Conservation (phyloP, 169 alveolate species). For the Plasmodium coatneyi region DNA sequence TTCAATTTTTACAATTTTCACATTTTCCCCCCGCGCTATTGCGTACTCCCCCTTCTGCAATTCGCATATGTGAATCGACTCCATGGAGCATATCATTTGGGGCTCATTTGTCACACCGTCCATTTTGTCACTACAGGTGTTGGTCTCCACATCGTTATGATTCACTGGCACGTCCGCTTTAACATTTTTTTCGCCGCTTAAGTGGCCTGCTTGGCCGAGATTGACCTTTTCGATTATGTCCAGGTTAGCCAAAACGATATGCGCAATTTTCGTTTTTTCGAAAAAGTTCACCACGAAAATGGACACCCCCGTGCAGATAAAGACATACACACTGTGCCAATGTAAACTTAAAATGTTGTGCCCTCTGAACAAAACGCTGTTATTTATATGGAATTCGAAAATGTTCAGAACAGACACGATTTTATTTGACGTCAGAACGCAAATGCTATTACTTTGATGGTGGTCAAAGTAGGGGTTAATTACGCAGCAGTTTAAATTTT, state of each 20-base stretch:
- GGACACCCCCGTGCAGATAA: conserved; percentile 25
- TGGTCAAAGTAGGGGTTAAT: conserved; percentile 50
- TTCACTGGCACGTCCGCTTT: neutral
- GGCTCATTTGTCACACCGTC: neutral
- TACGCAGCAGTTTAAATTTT: conserved; percentile 13
- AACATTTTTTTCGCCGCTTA: neutral
- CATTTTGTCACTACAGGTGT: neutral
- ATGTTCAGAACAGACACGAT: conserved; percentile 39
- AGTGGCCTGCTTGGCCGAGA: neutral
- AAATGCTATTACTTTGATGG: conserved; percentile 41
- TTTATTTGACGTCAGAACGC: conserved; percentile 24
- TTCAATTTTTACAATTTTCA: conserved; percentile 47
- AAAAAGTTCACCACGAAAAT: conserved; percentile 42
- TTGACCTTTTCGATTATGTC: neutral
- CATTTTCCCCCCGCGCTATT: conserved; percentile 38
- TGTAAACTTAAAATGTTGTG: conserved; percentile 26
- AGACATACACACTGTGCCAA: conserved; percentile 40
- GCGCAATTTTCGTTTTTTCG: conserved; percentile 38
- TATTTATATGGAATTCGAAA: conserved; percentile 54
- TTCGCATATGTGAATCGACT: conserved; percentile 16
- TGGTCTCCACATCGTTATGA: neutral
- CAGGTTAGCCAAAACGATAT: conserved; percentile 9
- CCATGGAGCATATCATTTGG: neutral
- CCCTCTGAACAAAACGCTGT: conserved; percentile 24
- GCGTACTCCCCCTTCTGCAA: neutral